Evolutionary conservation across 805 yeast genomes (phyloP).

Genomic region (Metschnikowia henanensis): DNA sequence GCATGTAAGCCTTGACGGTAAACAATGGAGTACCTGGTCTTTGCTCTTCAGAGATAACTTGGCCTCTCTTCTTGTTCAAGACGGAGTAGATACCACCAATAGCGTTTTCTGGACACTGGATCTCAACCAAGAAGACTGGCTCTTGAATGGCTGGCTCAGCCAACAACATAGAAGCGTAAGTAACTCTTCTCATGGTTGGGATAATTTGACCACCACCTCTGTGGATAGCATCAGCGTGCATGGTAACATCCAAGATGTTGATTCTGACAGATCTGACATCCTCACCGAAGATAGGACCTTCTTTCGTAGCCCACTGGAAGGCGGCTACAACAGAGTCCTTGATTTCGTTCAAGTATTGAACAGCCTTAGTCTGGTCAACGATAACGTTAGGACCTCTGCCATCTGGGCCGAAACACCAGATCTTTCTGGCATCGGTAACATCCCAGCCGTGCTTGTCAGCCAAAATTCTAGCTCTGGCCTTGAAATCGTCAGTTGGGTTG

Average conservation of each 20-base stretch:
- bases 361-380: constrained; percentile 99
- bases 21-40: constrained; percentile 99
- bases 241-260: constrained; percentile 98
- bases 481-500: constrained; percentile 96
- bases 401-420: constrained; percentile 99
- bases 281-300: constrained; percentile 99
- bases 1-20: constrained; percentile 99
- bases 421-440: constrained; percentile 99
- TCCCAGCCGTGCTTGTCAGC: constrained; percentile 99
- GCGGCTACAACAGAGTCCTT: constrained; percentile 99
- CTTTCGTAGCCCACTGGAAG: constrained; percentile 99
- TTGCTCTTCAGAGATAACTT: constrained; percentile 98
- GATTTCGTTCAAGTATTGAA: constrained; percentile 97
- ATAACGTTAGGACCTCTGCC: constrained; percentile 98
- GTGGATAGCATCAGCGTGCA: constrained; percentile 99
- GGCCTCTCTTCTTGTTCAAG: constrained; percentile 99
- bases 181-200: constrained; percentile 99
- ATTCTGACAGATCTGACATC: constrained; percentile 93
- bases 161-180: constrained; percentile 96
- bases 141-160: constrained; percentile 99
- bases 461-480: constrained; percentile 97
- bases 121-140: constrained; percentile 99
- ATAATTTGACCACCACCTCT: constrained; percentile 99
- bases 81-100: constrained; percentile 99
- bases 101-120: constrained; percentile 99